phyloP scores from a whole-genome alignment of 257 asterid species.

The Lycium barbarum region DNA sequence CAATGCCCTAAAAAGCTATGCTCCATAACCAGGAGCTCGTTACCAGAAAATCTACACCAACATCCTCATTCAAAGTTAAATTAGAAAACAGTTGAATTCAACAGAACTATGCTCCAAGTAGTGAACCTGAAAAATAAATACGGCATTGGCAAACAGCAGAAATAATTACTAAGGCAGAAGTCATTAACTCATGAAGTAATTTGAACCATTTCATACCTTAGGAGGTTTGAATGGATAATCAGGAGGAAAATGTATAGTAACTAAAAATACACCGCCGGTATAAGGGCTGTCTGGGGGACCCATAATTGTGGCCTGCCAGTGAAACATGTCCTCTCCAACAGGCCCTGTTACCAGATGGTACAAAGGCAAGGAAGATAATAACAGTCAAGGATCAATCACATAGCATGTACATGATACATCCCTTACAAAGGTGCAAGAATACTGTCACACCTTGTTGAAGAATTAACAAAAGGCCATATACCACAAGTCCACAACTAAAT shows the following conservation, averaged over 20 bases:
- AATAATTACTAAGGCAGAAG: slow-evolving; percentile 4
- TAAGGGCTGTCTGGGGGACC: slow-evolving; percentile 85
- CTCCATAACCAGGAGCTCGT: neutral
- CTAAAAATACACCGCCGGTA: slow-evolving; percentile 77
- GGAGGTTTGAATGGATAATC: slow-evolving; percentile 86
- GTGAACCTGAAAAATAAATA: slow-evolving; percentile 7
- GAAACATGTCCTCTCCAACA: slow-evolving; percentile 86
- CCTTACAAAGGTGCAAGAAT: neutral
- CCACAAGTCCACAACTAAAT: neutral
- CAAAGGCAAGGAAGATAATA: neutral
- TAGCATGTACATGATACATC: neutral
- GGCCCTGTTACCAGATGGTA: slow-evolving; percentile 56
- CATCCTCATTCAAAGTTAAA: neutral
- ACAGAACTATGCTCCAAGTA: neutral
- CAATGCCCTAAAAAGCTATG: neutral
- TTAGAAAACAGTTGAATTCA: neutral
- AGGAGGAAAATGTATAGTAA: slow-evolving; percentile 78
- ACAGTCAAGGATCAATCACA: neutral
- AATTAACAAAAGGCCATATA: neutral
- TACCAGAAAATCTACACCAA: neutral
- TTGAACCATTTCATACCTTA: slow-evolving; percentile 49
- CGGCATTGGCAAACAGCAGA: neutral
- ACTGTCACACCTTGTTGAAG: neutral
- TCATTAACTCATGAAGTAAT: neutral
- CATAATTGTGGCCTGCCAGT: slow-evolving; percentile 89